These are phyloP conservation scores for Crotalaria pallida DNA, from an alignment of 306 rosid genomes.

Conservation along the genomic window DNA sequence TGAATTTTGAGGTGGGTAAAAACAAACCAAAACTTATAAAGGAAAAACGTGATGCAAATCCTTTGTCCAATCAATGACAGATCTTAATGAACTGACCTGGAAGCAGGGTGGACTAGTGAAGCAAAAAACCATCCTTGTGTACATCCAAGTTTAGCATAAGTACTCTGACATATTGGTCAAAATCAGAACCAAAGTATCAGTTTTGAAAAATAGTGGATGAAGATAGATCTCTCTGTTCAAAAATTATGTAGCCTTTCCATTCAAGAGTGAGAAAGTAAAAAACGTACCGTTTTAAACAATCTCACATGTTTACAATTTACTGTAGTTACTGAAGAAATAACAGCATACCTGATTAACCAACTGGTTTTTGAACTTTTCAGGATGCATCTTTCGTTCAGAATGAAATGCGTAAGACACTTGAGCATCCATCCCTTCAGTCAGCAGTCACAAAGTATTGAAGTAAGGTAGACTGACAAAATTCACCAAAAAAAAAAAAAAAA, in stretches of 20 bases:
- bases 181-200: slow-evolving; percentile 4
- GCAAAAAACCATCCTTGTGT: slow-evolving; percentile 91
- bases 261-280: background rate
- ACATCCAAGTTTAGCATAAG: slow-evolving; percentile 81
- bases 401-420: slow-evolving; percentile 97
- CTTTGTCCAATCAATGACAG: background rate
- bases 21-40: background rate
- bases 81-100: slow-evolving; percentile 48
- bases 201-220: background rate
- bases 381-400: slow-evolving; percentile 85
- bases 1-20: background rate
- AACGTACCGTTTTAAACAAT: background rate
- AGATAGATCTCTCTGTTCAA: background rate
- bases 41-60: background rate
- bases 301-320: background rate
- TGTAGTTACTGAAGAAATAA: background rate
- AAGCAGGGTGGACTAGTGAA: slow-evolving; percentile 50
- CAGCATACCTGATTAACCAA: slow-evolving; percentile 68
- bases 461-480: background rate
- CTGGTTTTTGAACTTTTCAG: slow-evolving; percentile 89
- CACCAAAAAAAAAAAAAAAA: too few species aligned
- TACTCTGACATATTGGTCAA: slow-evolving; percentile 42
- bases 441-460: slow-evolving; percentile 1
- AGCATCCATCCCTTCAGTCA: slow-evolving; percentile 85
- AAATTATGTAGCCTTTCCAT: slow-evolving; percentile 10